A percentile compares a stretch with the other conserved stretches of the same genome.
phyloP scores from a whole-genome alignment of 352 stramenopile genomes.

The Blastocystis sp. region DNA sequence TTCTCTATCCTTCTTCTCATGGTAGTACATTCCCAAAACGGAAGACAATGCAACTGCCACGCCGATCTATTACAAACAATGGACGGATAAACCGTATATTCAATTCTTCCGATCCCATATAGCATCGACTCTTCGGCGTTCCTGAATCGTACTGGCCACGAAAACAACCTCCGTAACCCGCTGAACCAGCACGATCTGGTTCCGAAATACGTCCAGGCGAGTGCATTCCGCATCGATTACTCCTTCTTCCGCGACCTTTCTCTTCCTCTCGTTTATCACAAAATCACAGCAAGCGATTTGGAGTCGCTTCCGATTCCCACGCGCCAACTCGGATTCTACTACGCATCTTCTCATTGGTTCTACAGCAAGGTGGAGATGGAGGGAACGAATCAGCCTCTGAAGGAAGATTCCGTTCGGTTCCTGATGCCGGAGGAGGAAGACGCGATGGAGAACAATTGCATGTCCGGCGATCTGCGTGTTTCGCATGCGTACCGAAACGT shows the following conservation, averaged over 20 bases:
- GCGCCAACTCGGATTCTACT: constrained; percentile 32
- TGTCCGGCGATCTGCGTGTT: constrained; percentile 19
- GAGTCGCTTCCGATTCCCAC: neutral
- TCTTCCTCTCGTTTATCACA: neutral
- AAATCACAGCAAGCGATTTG: neutral
- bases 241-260: neutral
- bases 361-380: neutral
- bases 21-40: neutral
- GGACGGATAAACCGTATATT: constrained; percentile 2
- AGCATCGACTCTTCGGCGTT: constrained; percentile 27
- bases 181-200: neutral
- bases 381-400: neutral
- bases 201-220: neutral
- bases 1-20: neutral
- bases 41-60: neutral
- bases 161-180: constrained; percentile 29
- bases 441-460: neutral
- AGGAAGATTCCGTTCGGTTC: neutral
- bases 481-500: neutral
- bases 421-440: neutral
- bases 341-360: constrained; percentile 12
- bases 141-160: neutral
- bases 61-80: constrained; percentile 27
- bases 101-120: neutral
- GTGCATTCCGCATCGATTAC: constrained; percentile 4